Conservation (phyloP, 148 eudicot genomes). For the Rhododendron williamsianum region DNA sequence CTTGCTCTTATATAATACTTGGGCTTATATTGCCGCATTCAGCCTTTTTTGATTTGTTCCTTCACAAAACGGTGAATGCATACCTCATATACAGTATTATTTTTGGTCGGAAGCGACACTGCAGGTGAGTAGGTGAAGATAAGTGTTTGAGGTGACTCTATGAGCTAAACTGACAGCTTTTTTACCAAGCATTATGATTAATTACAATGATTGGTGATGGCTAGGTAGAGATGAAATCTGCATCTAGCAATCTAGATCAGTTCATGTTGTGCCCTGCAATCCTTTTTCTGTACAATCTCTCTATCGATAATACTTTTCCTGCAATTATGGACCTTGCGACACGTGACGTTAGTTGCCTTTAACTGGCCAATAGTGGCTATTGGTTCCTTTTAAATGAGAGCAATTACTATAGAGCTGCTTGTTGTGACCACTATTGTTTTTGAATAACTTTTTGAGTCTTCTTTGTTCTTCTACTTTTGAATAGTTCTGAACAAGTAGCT, state of each 20-base stretch:
- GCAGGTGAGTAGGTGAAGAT: neutral
- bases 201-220: neutral
- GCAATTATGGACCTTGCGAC: neutral
- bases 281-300: neutral
- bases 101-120: neutral
- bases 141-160: neutral
- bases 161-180: conserved; percentile 1
- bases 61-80: neutral
- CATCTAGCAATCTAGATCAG: neutral
- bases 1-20: neutral
- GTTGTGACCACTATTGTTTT: neutral
- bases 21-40: neutral
- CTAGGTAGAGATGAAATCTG: conserved; percentile 1
- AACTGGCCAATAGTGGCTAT: neutral
- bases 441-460: neutral
- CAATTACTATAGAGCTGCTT: neutral
- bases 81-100: neutral
- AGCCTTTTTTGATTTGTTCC: neutral
- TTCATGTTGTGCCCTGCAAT: neutral
- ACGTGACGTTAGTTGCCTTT: neutral
- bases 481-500: neutral
- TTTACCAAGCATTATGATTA: neutral
- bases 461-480: neutral
- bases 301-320: neutral
- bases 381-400: neutral